Evolutionary conservation across 2,329 filamentous ascomycete genomes (phyloP), one percentile per base, ranked within the genome.

Genomic region (Lachnellula arida): DNA sequence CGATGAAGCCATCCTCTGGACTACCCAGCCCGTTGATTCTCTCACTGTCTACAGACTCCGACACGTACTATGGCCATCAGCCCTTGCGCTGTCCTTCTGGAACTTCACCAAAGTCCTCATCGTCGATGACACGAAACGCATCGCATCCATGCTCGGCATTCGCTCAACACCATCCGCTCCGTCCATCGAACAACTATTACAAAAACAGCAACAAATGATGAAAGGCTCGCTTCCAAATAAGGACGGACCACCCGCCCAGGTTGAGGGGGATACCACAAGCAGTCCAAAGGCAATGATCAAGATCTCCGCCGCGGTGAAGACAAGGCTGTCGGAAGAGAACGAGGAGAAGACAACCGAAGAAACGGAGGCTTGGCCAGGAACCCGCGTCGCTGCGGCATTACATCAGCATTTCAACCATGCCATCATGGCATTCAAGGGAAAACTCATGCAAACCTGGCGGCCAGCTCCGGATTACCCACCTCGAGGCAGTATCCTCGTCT

Each of bases 11-110:
- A 69, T 84, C 11, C 74, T 73, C 51, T 77, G 78, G 73, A 73
- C 72, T 1, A 74, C 75, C 14, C 70, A 75, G 34, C 73, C 74
- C 0, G 76, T 84, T 42, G 80, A 84, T 34, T 72, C 78, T 2
- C 57, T 70, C 3, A 72, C 72, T 0, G 80, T 77, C 19, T 71
- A 74, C 54, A 71, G 74, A 52, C 67, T 81, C 12, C 70, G 75
- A 42, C 75, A 77, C n/a, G 73, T 75, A 2, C 68, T 85, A 3
- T 83, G 78, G 72, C 83, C 83, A 2, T 75, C 74, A 42, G 75
- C 80, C 2, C 65, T 84, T 2, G 74, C 77, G 5, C 57, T 77
- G 49, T 78, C 81, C 0, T 70, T 75, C 2, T 83, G 78, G 76
- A 76, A 74, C 1, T 82, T 84, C 60, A 65, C 75, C 8, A 76